Evolutionary conservation across 2,329 filamentous ascomycete genomes (phyloP), one percentile per base, ranked within the genome.

Genomic region (Cercospora zeae-maydis): DNA sequence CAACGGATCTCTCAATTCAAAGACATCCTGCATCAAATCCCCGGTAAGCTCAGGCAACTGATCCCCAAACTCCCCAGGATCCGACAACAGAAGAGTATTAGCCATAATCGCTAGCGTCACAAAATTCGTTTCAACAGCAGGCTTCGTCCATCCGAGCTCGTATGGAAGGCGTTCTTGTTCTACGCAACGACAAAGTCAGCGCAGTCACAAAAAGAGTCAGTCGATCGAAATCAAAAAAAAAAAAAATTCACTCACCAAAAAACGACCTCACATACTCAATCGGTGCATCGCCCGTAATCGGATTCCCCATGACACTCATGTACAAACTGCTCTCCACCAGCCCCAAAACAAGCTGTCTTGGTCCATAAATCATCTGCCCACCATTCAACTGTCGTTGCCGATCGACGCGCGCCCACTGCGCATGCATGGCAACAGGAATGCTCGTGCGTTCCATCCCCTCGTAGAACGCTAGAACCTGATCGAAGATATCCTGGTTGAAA

Each of bases 241-340:
- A n/a, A n/a, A n/a, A n/a, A n/a, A n/a, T n/a, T n/a, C 11, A 11
- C 42, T 8, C 42, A 47, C 42, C 74, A 16, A 67, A 67, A 19
- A 67, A 65, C 24, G 59, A 59, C 45, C 63, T 62, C 1, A 65
- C 63, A 33, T 62, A 67, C 1, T 59, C 39, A 13, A 65, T 30
- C 0, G 65, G 65, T 13, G 63, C 63, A 6, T 54, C 45, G 11
- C 65, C 65, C 11, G 61, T 62, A 4, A 37, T 62, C 9, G 65
- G 65, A 16, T 67, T 57, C 8, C 74, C 72, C 70, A 78, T 74
- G 2, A 72, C 70, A 31, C 69, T 70, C 33, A 77, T 61, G 57
- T 75, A 78, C 2, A 78, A 58, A 1, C 74, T 74, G 2, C 74
- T 75, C 66, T 78, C 76, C 47, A 73, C 75, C 59, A 75, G 75